These are phyloP conservation scores for Citrus inodora DNA, from an alignment of 345 rosid genomes.

Conservation along the genomic window DNA sequence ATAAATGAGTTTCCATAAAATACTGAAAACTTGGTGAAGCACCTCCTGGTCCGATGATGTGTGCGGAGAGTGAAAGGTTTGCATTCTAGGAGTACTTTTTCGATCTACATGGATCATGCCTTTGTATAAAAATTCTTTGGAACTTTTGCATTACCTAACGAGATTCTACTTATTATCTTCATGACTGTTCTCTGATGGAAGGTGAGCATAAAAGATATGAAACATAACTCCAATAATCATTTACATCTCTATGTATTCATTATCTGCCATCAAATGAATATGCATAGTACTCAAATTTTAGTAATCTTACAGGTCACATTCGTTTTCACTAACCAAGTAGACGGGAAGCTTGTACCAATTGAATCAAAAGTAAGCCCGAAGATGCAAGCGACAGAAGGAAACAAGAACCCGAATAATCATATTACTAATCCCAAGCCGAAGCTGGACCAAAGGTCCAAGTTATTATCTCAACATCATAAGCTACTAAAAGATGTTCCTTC, in stretches of 20 bases:
- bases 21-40: background rate
- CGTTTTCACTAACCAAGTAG: constrained; percentile 90
- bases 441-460: constrained; percentile 25
- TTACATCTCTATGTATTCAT: background rate
- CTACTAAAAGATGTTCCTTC: constrained; percentile 27
- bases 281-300: background rate
- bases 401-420: background rate
- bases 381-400: constrained; percentile 24
- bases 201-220: no score
- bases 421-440: constrained; percentile 21
- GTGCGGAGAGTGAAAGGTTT: background rate
- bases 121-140: background rate
- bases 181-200: background rate
- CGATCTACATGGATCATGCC: background rate
- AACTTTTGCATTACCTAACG: background rate
- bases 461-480: constrained; percentile 36
- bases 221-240: background rate
- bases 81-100: no score
- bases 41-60: background rate
- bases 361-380: constrained; percentile 49
- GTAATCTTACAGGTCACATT: constrained; percentile 63
- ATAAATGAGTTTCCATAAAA: background rate
- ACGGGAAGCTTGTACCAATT: constrained; percentile 83
- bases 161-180: background rate
- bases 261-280: background rate